phyloP scores from a whole-genome alignment of 225 moss, liverwort and hornwort genomes.

The Marchantia polymorpha region DNA sequence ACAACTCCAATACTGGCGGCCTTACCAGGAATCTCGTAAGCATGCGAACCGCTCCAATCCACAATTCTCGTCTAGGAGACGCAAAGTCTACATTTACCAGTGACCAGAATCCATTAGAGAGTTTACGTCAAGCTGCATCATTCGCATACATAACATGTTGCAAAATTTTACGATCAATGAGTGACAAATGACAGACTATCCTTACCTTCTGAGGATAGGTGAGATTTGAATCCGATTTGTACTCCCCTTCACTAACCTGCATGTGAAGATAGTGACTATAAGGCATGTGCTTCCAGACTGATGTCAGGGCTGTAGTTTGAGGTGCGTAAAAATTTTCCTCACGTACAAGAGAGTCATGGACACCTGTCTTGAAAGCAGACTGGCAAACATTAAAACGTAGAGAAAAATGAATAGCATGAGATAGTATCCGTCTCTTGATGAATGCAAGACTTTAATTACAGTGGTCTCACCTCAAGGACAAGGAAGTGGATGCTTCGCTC shows the following conservation, averaged over 20 bases:
- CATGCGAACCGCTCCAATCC: constrained; percentile 30
- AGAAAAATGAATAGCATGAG: neutral
- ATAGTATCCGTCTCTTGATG: neutral
- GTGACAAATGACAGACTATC: neutral
- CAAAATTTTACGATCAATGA: neutral
- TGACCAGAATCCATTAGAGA: neutral
- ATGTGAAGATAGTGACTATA: neutral
- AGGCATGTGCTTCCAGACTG: neutral
- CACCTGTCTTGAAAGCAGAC: too few relatives aligned
- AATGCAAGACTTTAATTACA: neutral
- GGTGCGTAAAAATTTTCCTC: too few relatives aligned
- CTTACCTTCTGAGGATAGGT: constrained; percentile 36
- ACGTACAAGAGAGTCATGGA: too few relatives aligned
- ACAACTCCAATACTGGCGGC: neutral
- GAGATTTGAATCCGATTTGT: constrained; percentile 8
- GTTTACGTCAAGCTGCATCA: neutral
- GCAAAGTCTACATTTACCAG: constrained; percentile 32
- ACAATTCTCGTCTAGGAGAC: constrained; percentile 40
- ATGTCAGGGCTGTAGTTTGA: too few relatives aligned
- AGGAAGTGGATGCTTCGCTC: constrained; percentile 37
- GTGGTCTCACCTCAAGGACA: constrained; percentile 41
- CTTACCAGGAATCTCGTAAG: constrained; percentile 51
- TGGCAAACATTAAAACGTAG: too few relatives aligned
- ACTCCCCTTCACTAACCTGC: constrained; percentile 39
- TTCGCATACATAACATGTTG: neutral